phyloP scores from a whole-genome alignment of 768 basidiomycete species.

The Hydnum rufescens region DNA sequence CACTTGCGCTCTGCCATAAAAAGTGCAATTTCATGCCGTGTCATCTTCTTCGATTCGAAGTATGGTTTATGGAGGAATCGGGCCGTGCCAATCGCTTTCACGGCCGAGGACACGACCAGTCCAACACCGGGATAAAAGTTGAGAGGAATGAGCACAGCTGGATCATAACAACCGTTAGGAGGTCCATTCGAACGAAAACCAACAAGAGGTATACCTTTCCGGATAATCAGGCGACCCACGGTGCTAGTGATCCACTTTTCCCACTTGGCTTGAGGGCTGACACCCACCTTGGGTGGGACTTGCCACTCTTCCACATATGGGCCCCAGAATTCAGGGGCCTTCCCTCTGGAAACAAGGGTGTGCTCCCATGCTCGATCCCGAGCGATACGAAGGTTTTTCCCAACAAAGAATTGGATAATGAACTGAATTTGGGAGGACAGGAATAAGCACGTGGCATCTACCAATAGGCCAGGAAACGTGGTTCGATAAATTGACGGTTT shows the following conservation, averaged over 20 bases:
- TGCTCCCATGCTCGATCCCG: slow-evolving; percentile 51
- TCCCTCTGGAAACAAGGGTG: slow-evolving; percentile 66
- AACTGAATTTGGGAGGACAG: slow-evolving; percentile 52
- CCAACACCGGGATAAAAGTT: slow-evolving; percentile 54
- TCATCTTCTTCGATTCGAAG: slow-evolving; percentile 73
- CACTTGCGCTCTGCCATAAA: slow-evolving; percentile 83
- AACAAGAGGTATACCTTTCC: slow-evolving; percentile 20
- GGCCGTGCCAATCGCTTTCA: slow-evolving; percentile 50
- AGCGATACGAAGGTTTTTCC: slow-evolving; percentile 64
- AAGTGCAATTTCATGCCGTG: slow-evolving; percentile 37
- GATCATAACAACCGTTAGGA: neutral
- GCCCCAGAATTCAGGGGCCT: slow-evolving; percentile 67
- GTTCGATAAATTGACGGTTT: slow-evolving; percentile 8
- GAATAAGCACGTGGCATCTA: slow-evolving; percentile 59
- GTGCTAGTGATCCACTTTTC: slow-evolving; percentile 20
- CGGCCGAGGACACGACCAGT: slow-evolving; percentile 35
- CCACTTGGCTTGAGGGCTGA: slow-evolving; percentile 18
- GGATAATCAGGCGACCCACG: slow-evolving; percentile 26
- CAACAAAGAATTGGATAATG: slow-evolving; percentile 67
- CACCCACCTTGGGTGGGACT: slow-evolving; percentile 21
- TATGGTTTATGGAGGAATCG: slow-evolving; percentile 58
- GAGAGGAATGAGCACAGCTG: slow-evolving; percentile 34
- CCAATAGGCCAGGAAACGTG: slow-evolving; percentile 11
- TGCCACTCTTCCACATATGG: slow-evolving; percentile 72
- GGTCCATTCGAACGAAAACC: slow-evolving; percentile 17